Evolutionary conservation across 495 filamentous ascomycete species (phyloP), one percentile per base, ranked within the genome.

Genomic region (Penicillium daleae): DNA sequence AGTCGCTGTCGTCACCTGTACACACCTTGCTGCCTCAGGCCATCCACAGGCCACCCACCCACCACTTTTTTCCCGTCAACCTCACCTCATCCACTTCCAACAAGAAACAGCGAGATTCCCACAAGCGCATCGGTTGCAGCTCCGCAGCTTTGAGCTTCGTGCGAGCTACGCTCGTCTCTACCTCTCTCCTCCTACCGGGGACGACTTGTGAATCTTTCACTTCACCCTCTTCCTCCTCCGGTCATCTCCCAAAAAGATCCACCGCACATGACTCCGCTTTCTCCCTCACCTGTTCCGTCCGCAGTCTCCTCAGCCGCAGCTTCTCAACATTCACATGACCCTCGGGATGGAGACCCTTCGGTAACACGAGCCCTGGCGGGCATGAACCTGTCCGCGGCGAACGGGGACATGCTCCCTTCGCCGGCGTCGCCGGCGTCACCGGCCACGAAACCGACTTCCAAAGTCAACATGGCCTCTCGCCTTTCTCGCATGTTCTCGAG

Each of bases 401-500:
- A 77, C 61, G 76, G 76, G 67, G 76, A 80, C 46, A 58, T 59
- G 7, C 69, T 72, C 55, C 69, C 74, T 56, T 49, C 56, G 24
- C 56, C 68, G 40, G 57, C 68, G 33, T 49, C 56, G 24, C 56
- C 68, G 40, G 57, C 68, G 33, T 78, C 77, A 37, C 68, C 72
- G 19, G 63, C 76, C 64, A 60, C 74, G 42, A 76, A 79, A 60
- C 66, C 75, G 8, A 71, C 74, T 9, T 69, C 80, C 46, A 85
- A 75, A 71, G 76, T 82, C 4, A 84, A 80, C 29, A 85, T 87
- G 79, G 83, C 83, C 46, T 71, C 82, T 66, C 85, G 86, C 39
- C 62, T 88, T 39, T 83, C 84, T 54, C 82, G 86, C 64, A 88
- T 88, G 83, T 88, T 88, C 74, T 79, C 82, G 46, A 72, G 60